Percentiles rank a stretch among this genome's conserved stretches.
These are phyloP conservation scores for Microcera coccophila DNA, from an alignment of 2,329 filamentous ascomycete genomes.

Conservation along the genomic window DNA sequence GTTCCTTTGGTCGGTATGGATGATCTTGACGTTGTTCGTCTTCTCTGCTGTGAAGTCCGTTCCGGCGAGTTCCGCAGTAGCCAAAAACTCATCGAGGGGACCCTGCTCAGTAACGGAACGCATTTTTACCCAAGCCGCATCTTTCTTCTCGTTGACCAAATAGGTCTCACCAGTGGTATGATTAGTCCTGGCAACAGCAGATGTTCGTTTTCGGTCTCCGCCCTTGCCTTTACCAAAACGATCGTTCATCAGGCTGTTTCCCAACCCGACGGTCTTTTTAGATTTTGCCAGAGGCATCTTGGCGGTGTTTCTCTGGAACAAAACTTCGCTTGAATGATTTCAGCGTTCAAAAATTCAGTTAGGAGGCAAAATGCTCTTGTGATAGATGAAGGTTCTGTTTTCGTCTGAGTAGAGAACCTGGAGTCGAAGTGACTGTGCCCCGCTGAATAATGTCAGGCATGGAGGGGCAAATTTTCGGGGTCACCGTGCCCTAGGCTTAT, in stretches of 20 bases:
- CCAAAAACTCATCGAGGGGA: conserved; percentile 92
- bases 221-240: conserved; percentile 93
- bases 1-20: conserved; percentile 93
- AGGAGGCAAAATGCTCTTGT: conserved; percentile 1
- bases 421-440: conserved; percentile 18
- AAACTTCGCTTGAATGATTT: background rate
- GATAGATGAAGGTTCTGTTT: conserved; percentile 16
- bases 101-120: conserved; percentile 96
- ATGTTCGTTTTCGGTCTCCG: conserved; percentile 68
- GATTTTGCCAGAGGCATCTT: conserved; percentile 73
- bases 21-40: conserved; percentile 98
- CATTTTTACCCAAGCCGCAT: conserved; percentile 99
- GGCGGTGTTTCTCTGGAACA: conserved; percentile 15
- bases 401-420: conserved; percentile 12
- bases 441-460: conserved; percentile 41
- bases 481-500: conserved; percentile 7
- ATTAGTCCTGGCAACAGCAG: conserved; percentile 62
- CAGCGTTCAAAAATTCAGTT: background rate
- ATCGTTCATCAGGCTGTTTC: conserved; percentile 98
- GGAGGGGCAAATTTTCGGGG: conserved; percentile 48
- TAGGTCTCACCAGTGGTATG: conserved; percentile 83
- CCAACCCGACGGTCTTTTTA: conserved; percentile 90
- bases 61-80: conserved; percentile 92
- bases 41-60: conserved; percentile 99
- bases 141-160: conserved; percentile 83